Conservation (phyloP, 371 early-diverging fungal species). For the Lichtheimia corymbifera region DNA sequence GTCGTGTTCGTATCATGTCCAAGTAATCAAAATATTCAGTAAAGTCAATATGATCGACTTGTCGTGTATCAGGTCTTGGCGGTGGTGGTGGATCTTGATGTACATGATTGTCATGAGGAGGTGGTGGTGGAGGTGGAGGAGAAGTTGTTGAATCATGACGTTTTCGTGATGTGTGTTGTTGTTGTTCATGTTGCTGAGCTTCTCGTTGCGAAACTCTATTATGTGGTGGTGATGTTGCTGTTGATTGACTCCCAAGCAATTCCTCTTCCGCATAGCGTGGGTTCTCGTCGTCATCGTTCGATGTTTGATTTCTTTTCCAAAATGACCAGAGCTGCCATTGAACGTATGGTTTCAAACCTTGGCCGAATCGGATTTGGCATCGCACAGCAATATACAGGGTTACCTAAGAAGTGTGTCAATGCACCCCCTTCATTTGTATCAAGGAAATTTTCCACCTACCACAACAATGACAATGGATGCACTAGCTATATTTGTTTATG, state of each 20-base stretch:
- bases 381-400: constrained; percentile 11
- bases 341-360: constrained; percentile 16
- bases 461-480: constrained; percentile 12
- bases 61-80: too few species aligned
- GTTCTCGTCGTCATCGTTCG: not conserved
- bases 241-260: not conserved
- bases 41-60: not conserved
- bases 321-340: not conserved
- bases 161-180: not conserved
- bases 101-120: too few species aligned
- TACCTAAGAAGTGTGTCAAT: not conserved
- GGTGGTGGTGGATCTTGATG: not conserved
- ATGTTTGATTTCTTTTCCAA: not conserved
- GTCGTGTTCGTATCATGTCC: not conserved
- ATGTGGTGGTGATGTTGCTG: not conserved
- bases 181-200: not conserved
- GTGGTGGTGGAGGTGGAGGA: not conserved
- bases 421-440: not conserved
- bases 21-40: constrained; percentile 1
- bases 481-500: constrained; percentile 6
- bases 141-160: not conserved
- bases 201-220: not conserved
- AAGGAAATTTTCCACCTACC: constrained; percentile 8
- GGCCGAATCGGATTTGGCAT: constrained; percentile 16
- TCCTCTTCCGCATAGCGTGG: not conserved